Evolutionary conservation across 2,329 filamentous ascomycete species (phyloP), one percentile per base, ranked within the genome.

Genomic region (Aspergillus candidus): DNA sequence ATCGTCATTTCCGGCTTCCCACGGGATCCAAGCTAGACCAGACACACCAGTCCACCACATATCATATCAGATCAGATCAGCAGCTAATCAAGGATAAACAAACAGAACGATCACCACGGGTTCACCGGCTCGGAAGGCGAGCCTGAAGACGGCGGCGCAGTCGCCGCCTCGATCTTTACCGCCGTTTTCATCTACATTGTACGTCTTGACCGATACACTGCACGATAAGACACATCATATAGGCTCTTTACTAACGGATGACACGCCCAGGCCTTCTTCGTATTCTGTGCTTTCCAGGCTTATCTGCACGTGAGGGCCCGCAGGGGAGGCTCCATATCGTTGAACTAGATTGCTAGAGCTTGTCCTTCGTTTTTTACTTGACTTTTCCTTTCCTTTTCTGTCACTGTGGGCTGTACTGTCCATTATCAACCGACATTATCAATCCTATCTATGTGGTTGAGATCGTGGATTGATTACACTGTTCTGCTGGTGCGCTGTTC

Each of bases 201-300:
- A 83, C 54, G 87, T 80, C 43, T 46, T 46, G 2, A 30, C 30
- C 6, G 22, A 11, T 22, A 11, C 13, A 5, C 2, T 17, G n/a
- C 7, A 7, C 30, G 18, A 6, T 31, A 17, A n/a, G 12, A 27
- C 29, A 29, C 4, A 15, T 6, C 17, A 32, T 33, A 22, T 46
- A 7, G 7, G 3, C 2, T 2, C 2, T 10, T 27, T 40, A 41
- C 53, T 60, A 42, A 61, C 40, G 22, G 30, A 18, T 45, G 33
- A 32, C 3, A 15, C 14, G 39, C 30, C 14, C 53, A 94, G 90
- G 82, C 77, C 13, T 97, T 97, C 75, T 79, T 96, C 44, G 76
- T 94, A 40, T 96, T 94, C 72, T 97, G 91, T 70, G 86, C 84
- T 46, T 80, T 90, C 55, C 91, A 97, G 68, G 91, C 89, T 51